phyloP scores from a whole-genome alignment of 2,329 filamentous ascomycete species.

The Pseudogymnoascus verrucosus region DNA sequence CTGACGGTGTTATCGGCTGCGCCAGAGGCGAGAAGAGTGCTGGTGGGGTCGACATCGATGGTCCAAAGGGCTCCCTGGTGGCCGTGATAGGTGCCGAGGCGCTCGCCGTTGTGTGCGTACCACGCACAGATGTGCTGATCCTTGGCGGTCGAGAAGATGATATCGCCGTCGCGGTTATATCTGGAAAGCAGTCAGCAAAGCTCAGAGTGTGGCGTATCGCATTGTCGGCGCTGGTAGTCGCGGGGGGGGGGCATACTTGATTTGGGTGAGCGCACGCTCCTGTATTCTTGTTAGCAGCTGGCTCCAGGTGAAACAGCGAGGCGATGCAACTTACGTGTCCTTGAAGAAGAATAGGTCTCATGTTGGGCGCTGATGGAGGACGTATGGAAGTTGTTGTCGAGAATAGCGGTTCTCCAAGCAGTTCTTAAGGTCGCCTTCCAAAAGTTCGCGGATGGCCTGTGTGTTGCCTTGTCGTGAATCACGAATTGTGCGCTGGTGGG shows the following conservation, averaged over 20 bases:
- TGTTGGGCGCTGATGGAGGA: constrained; percentile 41
- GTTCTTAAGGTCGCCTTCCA: background rate
- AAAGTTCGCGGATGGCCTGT: constrained; percentile 8
- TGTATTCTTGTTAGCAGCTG: constrained; percentile 29
- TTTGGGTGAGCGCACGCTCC: constrained; percentile 92
- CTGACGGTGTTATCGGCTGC: constrained; percentile 98
- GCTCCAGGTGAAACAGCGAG: background rate
- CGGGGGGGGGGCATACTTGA: constrained; percentile 51
- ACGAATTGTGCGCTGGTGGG: constrained; percentile 10
- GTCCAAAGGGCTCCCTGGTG: constrained; percentile 99
- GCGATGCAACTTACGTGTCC: constrained; percentile 62
- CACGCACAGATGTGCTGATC: constrained; percentile 96
- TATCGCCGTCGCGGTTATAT: constrained; percentile 90
- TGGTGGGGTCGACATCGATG: constrained; percentile 89
- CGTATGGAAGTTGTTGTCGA: background rate
- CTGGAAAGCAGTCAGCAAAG: constrained; percentile 34
- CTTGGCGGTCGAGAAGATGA: constrained; percentile 92
- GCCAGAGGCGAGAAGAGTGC: constrained; percentile 84
- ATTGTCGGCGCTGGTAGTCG: constrained; percentile 9
- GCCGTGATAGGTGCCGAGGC: constrained; percentile 90
- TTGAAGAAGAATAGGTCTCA: constrained; percentile 94
- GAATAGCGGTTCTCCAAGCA: constrained; percentile 4
- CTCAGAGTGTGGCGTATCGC: constrained; percentile 10
- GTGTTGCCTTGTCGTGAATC: constrained; percentile 9
- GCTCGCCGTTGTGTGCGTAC: constrained; percentile 97